These are phyloP conservation scores for Drechslerella stenobrocha DNA, from an alignment of 2,329 filamentous ascomycete genomes.

Conservation along the genomic window DNA sequence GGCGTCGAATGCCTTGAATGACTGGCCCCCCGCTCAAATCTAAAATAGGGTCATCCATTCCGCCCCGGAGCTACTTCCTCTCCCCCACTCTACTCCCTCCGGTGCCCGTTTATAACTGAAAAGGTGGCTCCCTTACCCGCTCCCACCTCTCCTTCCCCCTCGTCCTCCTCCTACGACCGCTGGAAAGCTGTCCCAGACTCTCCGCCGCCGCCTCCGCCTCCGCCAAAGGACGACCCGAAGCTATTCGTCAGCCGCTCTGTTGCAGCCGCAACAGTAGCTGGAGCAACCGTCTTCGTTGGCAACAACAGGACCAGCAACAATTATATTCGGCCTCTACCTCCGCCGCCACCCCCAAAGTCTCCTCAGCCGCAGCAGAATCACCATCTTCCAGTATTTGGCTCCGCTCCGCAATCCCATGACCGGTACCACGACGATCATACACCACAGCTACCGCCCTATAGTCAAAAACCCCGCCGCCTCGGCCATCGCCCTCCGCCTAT, in stretches of 20 bases:
- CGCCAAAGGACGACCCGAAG: constrained; percentile 42
- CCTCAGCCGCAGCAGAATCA: constrained; percentile 12
- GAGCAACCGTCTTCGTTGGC: constrained; percentile 10
- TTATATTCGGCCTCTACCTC: constrained; percentile 40
- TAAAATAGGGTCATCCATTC: background rate
- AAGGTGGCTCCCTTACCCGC: constrained; percentile 49
- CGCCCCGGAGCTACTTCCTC: constrained; percentile 5
- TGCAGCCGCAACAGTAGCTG: constrained; percentile 6
- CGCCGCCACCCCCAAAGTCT: constrained; percentile 32
- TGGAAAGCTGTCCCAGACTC: constrained; percentile 48
- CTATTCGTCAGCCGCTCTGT: constrained; percentile 5
- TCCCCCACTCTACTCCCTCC: constrained; percentile 10
- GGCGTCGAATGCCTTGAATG: constrained; percentile 19
- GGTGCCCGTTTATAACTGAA: constrained; percentile 3
- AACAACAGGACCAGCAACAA: constrained; percentile 25
- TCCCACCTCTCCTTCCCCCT: constrained; percentile 45
- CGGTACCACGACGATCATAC: constrained; percentile 26
- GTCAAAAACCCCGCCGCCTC: background rate
- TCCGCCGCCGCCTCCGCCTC: constrained; percentile 43
- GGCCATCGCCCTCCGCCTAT: constrained; percentile 1
- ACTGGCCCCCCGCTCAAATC: constrained; percentile 27
- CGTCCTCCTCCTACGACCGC: constrained; percentile 39
- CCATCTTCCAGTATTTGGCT: constrained; percentile 18
- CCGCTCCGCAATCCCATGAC: constrained; percentile 39
- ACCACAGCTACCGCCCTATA: constrained; percentile 9